A percentile compares a stretch with the other conserved stretches of the same genome.
Evolutionary conservation across 2,329 filamentous ascomycete species (phyloP).

Genomic region (Trichoderma sp.): DNA sequence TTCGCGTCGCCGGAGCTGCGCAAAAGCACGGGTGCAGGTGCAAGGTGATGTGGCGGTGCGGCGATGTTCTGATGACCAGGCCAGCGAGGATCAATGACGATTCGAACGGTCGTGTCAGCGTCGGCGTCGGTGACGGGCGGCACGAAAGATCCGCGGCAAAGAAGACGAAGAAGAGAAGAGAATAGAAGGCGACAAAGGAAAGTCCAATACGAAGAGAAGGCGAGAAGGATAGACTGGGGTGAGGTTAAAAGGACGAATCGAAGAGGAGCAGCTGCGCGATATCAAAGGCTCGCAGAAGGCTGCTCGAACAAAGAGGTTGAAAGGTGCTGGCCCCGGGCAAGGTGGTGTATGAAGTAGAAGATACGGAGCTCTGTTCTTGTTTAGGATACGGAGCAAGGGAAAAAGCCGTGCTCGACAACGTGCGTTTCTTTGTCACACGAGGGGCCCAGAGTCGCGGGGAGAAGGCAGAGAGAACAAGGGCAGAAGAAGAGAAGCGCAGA

Average conservation of each 20-base stretch:
- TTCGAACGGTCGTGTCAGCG: conserved; percentile 5
- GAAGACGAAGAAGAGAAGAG: background rate
- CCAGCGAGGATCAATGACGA: conserved; percentile 14
- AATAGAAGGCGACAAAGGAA: conserved; percentile 10
- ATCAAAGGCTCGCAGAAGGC: conserved; percentile 11
- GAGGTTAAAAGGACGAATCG: conserved; percentile 19
- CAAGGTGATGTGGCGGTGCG: conserved; percentile 22
- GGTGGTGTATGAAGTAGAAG: background rate
- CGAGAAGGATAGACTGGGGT: conserved; percentile 21
- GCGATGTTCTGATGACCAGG: conserved; percentile 18
- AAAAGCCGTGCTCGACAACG: conserved; percentile 12
- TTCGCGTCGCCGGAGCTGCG: conserved; percentile 7
- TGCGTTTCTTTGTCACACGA: conserved; percentile 20
- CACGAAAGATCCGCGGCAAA: conserved; percentile 10
- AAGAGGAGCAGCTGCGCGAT: conserved; percentile 25
- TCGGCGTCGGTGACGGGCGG: conserved; percentile 13
- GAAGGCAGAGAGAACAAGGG: background rate
- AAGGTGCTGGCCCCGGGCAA: background rate
- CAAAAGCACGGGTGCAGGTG: conserved; percentile 12
- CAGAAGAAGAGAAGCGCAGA: background rate
- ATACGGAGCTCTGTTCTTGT: conserved; percentile 19
- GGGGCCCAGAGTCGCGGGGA: conserved; percentile 3
- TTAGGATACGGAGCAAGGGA: conserved; percentile 10
- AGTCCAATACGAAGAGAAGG: background rate
- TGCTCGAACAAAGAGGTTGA: background rate